These are phyloP conservation scores for Picea sitchensis DNA, from an alignment of 75 land plant species.

Conservation along the genomic window DNA sequence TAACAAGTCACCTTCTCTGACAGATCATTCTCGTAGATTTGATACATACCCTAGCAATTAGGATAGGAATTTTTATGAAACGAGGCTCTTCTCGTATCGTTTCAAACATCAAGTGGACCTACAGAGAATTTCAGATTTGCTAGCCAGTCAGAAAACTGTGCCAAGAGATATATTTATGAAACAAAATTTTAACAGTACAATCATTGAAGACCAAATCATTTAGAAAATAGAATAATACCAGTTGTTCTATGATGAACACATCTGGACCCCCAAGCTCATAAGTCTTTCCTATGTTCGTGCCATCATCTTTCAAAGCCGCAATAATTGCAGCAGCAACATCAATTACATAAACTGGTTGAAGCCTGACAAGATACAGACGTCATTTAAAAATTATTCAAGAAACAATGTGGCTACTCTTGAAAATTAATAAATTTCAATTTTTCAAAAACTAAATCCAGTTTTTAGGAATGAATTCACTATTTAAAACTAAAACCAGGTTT, in stretches of 20 bases:
- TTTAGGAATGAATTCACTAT: too few relatives aligned
- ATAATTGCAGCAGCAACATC: slow-evolving; percentile 88
- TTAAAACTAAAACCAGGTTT: too few relatives aligned
- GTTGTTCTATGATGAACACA: slow-evolving; percentile 65
- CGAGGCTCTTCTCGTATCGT: slow-evolving; percentile 81
- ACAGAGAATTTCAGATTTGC: slow-evolving; percentile 4
- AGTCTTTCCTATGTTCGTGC: slow-evolving; percentile 79
- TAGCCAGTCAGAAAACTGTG: too few relatives aligned
- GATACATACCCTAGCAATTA: slow-evolving; percentile 50
- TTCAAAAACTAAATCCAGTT: too few relatives aligned
- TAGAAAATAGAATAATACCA: slow-evolving; percentile 38
- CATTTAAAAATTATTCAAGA: too few relatives aligned
- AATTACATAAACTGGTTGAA: slow-evolving; percentile 86
- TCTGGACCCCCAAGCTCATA: slow-evolving; percentile 98
- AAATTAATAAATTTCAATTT: too few relatives aligned
- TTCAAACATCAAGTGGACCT: slow-evolving; percentile 86
- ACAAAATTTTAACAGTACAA: background rate
- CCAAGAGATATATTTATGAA: background rate
- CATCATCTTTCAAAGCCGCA: slow-evolving; percentile 85
- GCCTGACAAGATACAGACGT: slow-evolving; percentile 27
- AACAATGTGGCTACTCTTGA: too few relatives aligned
- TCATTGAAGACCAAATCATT: too few relatives aligned
- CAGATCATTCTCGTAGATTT: slow-evolving; percentile 17
- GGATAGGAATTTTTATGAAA: slow-evolving; percentile 72
- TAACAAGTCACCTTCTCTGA: slow-evolving; percentile 9